Percentiles rank a stretch among this genome's conserved stretches.
phyloP scores from a whole-genome alignment of 345 rosid genomes.

The Excoecaria cochinchinensis region DNA sequence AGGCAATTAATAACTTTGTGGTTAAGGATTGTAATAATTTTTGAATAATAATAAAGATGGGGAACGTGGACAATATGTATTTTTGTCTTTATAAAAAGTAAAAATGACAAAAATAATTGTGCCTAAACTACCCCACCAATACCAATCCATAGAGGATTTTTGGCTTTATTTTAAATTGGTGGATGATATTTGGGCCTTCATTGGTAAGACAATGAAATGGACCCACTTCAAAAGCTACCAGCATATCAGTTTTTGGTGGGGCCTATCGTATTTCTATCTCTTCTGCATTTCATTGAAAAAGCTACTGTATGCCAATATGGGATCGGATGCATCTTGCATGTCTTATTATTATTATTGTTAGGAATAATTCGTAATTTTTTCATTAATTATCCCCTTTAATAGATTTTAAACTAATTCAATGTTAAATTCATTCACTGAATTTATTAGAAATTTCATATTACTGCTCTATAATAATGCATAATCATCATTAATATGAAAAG shows the following conservation, averaged over 20 bases:
- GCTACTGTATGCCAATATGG: too few relatives aligned
- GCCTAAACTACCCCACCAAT: slow-evolving; percentile 34
- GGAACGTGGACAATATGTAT: neutral
- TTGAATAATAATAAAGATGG: neutral
- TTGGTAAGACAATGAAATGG: neutral
- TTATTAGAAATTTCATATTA: too few relatives aligned
- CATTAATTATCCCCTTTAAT: too few relatives aligned
- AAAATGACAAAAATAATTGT: slow-evolving; percentile 26
- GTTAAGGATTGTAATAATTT: slow-evolving; percentile 7
- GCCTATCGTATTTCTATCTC: neutral
- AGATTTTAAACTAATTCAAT: too few relatives aligned
- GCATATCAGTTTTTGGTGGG: neutral
- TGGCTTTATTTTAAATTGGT: neutral
- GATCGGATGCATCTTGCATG: too few relatives aligned
- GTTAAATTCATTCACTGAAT: too few relatives aligned
- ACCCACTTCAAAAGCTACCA: neutral
- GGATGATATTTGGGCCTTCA: neutral
- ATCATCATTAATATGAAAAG: too few relatives aligned
- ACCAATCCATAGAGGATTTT: neutral
- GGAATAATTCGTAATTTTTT: too few relatives aligned
- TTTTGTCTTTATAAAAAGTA: neutral
- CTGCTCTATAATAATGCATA: too few relatives aligned
- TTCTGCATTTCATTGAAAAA: neutral
- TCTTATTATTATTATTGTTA: too few relatives aligned
- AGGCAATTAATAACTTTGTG: slow-evolving; percentile 10